Conservation (phyloP, 352 stramenopile species). For the Globisporangium takayamanum region DNA sequence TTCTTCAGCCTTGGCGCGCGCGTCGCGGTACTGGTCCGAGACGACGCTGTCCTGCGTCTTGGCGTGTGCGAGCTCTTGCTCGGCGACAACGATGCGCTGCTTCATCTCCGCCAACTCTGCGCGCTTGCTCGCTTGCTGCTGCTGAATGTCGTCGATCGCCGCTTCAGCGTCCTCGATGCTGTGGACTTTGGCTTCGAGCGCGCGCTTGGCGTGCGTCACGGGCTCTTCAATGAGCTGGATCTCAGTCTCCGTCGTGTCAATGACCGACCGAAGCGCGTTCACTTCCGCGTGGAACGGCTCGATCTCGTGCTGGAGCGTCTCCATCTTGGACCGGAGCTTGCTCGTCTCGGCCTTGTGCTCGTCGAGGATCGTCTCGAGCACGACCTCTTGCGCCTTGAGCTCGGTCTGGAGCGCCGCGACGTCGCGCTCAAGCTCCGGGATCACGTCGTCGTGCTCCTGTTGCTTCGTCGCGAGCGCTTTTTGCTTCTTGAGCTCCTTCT, state of each 20-base stretch:
- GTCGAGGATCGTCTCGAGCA: constrained; percentile 82
- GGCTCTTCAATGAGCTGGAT: constrained; percentile 72
- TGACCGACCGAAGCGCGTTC: constrained; percentile 65
- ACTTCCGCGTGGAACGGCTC: constrained; percentile 65
- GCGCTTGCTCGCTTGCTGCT: constrained; percentile 52
- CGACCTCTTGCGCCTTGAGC: constrained; percentile 81
- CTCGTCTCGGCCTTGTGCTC: constrained; percentile 71
- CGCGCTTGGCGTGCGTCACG: constrained; percentile 72
- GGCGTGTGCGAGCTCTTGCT: constrained; percentile 68
- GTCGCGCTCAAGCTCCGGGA: constrained; percentile 85
- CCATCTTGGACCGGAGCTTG: constrained; percentile 68
- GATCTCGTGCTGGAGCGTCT: constrained; percentile 73
- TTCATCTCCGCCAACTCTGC: constrained; percentile 66
- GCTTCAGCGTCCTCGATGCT: constrained; percentile 49
- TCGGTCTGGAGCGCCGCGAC: constrained; percentile 63
- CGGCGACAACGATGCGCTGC: constrained; percentile 64
- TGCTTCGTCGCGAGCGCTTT: constrained; percentile 77
- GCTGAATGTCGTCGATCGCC: constrained; percentile 47
- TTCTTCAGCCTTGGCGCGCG: constrained; percentile 74
- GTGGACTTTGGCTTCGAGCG: constrained; percentile 57
- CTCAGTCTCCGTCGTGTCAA: constrained; percentile 76
- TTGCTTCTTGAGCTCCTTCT: constrained; percentile 90
- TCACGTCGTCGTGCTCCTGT: constrained; percentile 81
- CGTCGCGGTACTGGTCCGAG: constrained; percentile 53
- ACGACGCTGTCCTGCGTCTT: constrained; percentile 43